Conservation (phyloP, 2,329 filamentous ascomycete genomes). For the Rhynchosporium graminicola region DNA sequence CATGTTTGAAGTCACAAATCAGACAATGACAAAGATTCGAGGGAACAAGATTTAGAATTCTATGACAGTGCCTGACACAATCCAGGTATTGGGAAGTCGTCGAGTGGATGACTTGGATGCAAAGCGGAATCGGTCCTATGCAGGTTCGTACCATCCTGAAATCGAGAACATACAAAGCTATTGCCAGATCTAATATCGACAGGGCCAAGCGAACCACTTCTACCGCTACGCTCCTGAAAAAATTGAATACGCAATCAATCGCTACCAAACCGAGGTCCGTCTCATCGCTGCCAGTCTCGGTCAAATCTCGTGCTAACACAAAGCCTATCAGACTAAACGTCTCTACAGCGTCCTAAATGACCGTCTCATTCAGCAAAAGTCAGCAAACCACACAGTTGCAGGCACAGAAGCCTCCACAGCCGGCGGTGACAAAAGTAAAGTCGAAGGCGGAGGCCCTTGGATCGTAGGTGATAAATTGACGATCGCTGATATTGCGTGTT, state of each 20-base stretch:
- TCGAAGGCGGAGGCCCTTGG: slow-evolving; percentile 42
- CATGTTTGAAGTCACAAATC: too few relatives aligned
- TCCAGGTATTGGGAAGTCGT: slow-evolving; percentile 73
- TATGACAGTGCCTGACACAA: background rate
- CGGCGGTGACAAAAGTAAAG: slow-evolving; percentile 17
- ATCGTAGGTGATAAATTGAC: slow-evolving; percentile 67
- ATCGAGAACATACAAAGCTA: background rate
- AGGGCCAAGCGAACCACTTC: slow-evolving; percentile 69
- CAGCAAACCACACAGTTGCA: slow-evolving; percentile 20
- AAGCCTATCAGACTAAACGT: slow-evolving; percentile 39
- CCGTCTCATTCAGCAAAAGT: slow-evolving; percentile 39
- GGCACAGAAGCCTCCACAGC: slow-evolving; percentile 24
- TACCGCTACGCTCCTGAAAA: slow-evolving; percentile 75
- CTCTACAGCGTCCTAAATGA: slow-evolving; percentile 49
- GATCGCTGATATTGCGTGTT: slow-evolving; percentile 71
- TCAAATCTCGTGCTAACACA: background rate
- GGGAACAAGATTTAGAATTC: background rate
- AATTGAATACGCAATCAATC: slow-evolving; percentile 76
- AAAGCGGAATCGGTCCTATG: slow-evolving; percentile 79
- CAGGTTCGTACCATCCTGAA: slow-evolving; percentile 38
- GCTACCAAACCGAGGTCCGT: slow-evolving; percentile 74
- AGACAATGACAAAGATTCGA: background rate
- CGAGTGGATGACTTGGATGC: slow-evolving; percentile 64
- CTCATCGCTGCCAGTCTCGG: background rate
- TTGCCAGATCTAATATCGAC: slow-evolving; percentile 43